Base-by-base conservation (phyloP, 306 rosid species). In the Cyamopsis tetragonoloba region DNA sequence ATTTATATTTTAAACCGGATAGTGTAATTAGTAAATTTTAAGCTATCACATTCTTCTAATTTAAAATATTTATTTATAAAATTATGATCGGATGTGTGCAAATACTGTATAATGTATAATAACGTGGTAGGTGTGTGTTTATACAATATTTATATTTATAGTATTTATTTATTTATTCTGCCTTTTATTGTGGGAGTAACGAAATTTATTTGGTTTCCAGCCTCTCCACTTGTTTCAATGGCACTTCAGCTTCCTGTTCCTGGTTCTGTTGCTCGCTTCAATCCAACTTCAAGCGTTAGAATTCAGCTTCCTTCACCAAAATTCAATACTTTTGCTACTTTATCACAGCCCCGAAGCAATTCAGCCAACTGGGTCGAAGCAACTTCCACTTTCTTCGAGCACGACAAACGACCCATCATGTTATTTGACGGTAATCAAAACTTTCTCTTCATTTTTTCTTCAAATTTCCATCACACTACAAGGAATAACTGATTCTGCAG, bases 321-420 rank as follows among this genome's bases (percentile, higher is more conserved):
- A 70, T 24, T 41, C 26, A 60, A 30, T 2, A 66, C 72, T 35
- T 81, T 77, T 43, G 93, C 93, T 17, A 72, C 86, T 61, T 34
- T 81, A 13, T 79, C 98, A 41, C 83, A 85, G 0, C 62, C 79
- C 23, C 70, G 58, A 50, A 75, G 23, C 58, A 79, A 73, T 43
- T 46, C 3, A 12, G 61, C 51, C 39, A 72, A 89, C 44, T 87
- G 92, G 96, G 82, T 76, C 0, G 79, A 87, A 81, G 86, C 93
- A 7, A 93, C 98, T 72, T 87, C 91, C 35, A 53, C 19, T 72
- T 88, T 89, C 83, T 92, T 92, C 76, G 72, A 84, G 14, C 72
- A 78, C 53, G 98, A 92, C 81, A 37, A 74, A 59, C 83, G 98
- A 59, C 96, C 96, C 77, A 89, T 92, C 79, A 92, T 92, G 98